Conservation (phyloP, 306 rosid genomes). For the Fragaria iinumae region DNA sequence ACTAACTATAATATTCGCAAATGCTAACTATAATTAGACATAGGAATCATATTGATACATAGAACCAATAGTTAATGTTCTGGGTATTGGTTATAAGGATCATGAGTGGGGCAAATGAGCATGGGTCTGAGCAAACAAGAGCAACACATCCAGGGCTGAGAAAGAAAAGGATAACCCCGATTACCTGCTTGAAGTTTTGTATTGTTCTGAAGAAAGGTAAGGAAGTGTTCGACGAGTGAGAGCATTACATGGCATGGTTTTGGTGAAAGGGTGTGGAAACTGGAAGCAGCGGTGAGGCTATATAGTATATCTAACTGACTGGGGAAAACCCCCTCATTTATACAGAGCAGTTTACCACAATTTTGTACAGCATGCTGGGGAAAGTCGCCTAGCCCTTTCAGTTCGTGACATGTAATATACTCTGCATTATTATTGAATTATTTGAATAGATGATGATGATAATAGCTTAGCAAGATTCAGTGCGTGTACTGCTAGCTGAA, state of each 20-base stretch:
- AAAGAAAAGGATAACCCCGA: constrained; percentile 69
- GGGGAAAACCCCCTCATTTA: constrained; percentile 38
- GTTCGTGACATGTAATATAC: constrained; percentile 83
- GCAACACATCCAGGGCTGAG: constrained; percentile 73
- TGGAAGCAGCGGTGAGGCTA: constrained; percentile 28
- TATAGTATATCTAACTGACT: constrained; percentile 25
- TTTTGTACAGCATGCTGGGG: constrained; percentile 64
- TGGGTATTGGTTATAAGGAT: constrained; percentile 47
- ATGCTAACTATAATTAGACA: too few species aligned
- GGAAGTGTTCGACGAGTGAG: constrained; percentile 32
- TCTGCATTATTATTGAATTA: constrained; percentile 37
- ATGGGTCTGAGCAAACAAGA: constrained; percentile 49
- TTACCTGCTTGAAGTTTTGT: constrained; percentile 70
- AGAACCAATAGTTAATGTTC: constrained; percentile 31
- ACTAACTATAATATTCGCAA: too few species aligned
- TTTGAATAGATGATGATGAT: constrained; percentile 16
- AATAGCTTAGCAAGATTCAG: constrained; percentile 13
- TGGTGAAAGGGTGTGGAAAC: constrained; percentile 62
- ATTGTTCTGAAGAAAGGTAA: constrained; percentile 56
- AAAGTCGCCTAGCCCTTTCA: constrained; percentile 66
- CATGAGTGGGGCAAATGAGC: constrained; percentile 45
- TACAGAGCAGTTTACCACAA: constrained; percentile 35
- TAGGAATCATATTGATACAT: too few species aligned
- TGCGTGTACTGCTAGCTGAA: constrained; percentile 2
- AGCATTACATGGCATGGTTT: constrained; percentile 77